Base-by-base conservation (phyloP, 176 grass and related monocot species). In the Otatea glauca region DNA sequence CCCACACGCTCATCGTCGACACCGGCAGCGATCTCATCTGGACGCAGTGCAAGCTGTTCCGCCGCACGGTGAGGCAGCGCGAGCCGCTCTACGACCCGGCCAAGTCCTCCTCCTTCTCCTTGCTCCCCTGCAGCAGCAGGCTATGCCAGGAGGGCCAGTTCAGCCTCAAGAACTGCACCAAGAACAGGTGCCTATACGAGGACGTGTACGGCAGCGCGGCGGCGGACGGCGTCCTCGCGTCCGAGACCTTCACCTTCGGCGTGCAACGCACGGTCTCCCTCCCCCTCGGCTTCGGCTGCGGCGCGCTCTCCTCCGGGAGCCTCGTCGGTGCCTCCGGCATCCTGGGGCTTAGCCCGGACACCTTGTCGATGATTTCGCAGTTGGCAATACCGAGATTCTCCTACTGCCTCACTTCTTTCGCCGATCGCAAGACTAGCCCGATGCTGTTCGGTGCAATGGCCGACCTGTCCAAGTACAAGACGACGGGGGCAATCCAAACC, bases 221-320 rank as follows among this genome's bases (percentile, higher is more conserved):
- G 51, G 67, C 88, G 1, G 13, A 8, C 63, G 94, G 94, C 69
- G 41, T 50, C 23, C 74, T 91, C 48, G 83, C 91, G 3, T 68
- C 76, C 0, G 94, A 96, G 72, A 76, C 76, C n/a, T 87, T 96
- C 83, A 85, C 91, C n/a, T 88, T 93, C 20, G 87, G 91, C 41
- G 15, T 18, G 4, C 51, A n/a, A 6, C 5, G 58, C 13, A 18
- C 15, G 1, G 65, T 58, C 65, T 17, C 83, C 63, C 10, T 63
- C 32, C 34, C 14, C 43, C 83, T 90, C 77, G 73, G 71, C 62
- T 86, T 90, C 34, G 88, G 88, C 42, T 90, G 88, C 64, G 88
- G 83, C 63, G 37, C 0, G 48, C 82, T 80, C 60, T 29, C 48
- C 10, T 7, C 20, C 11, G 87, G 69, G n/a, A 17, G 0, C 45